Evolutionary conservation across 495 filamentous ascomycete genomes (phyloP).

Genomic region (Thozetella sp.): DNA sequence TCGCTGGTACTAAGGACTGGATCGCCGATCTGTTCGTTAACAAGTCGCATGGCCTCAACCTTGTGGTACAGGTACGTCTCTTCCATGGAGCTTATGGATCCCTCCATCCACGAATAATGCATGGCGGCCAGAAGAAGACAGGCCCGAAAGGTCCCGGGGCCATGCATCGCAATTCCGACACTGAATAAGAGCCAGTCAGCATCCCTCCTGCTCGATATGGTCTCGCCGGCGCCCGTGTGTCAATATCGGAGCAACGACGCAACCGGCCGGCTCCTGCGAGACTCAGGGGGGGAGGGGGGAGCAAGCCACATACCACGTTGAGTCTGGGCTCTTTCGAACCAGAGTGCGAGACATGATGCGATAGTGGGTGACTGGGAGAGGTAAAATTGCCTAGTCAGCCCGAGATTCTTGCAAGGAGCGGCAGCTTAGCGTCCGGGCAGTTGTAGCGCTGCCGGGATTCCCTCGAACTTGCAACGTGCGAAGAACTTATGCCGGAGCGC

Average conservation of each 20-base stretch:
- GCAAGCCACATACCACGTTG: conserved; percentile 9
- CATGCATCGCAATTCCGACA: conserved; percentile 10
- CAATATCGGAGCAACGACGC: too few relatives aligned
- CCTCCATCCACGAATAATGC: conserved; percentile 17
- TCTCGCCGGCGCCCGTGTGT: too few relatives aligned
- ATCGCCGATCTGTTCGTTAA: conserved; percentile 18
- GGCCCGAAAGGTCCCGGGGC: conserved; percentile 16
- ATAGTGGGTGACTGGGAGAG: conserved; percentile 9
- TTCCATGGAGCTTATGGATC: conserved; percentile 16
- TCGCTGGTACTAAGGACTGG: conserved; percentile 12
- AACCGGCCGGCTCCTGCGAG: too few relatives aligned
- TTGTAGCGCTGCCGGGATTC: too few relatives aligned
- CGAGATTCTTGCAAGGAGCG: too few relatives aligned
- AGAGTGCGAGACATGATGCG: conserved; percentile 15
- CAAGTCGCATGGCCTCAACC: conserved; percentile 17
- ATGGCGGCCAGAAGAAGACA: conserved; percentile 17
- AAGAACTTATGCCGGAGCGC: not conserved
- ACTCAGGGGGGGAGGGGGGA: too few relatives aligned
- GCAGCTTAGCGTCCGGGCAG: too few relatives aligned
- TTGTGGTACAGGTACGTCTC: conserved; percentile 23
- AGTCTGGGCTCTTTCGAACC: conserved; percentile 13
- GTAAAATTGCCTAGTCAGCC: not conserved
- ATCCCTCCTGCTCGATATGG: too few relatives aligned
- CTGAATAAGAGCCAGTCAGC: not conserved
- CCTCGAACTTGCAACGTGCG: too few relatives aligned